These are phyloP conservation scores for Cadophora gregata DNA, from an alignment of 2,329 filamentous ascomycete species.

Conservation along the genomic window DNA sequence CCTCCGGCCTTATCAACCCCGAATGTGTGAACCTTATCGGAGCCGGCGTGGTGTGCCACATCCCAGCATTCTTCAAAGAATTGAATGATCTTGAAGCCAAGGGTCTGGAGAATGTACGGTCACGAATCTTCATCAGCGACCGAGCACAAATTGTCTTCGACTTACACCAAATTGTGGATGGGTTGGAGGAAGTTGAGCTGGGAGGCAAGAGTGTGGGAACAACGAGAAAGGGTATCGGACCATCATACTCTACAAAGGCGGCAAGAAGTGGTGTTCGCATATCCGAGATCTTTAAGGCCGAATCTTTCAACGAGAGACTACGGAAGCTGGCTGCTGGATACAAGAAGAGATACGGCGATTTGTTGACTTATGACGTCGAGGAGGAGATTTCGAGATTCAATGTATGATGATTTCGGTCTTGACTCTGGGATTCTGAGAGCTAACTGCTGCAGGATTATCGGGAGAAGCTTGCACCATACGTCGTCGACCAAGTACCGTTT, in stretches of 20 bases:
- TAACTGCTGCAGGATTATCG: slow-evolving; percentile 52
- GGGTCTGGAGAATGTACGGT: slow-evolving; percentile 59
- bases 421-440: neutral
- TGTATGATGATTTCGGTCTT: slow-evolving; percentile 35
- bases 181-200: slow-evolving; percentile 64
- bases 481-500: slow-evolving; percentile 67
- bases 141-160: slow-evolving; percentile 58
- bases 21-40: slow-evolving; percentile 76
- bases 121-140: slow-evolving; percentile 68
- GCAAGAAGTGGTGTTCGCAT: slow-evolving; percentile 70
- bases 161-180: slow-evolving; percentile 71
- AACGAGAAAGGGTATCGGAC: slow-evolving; percentile 55
- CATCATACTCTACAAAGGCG: slow-evolving; percentile 65
- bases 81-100: slow-evolving; percentile 64
- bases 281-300: slow-evolving; percentile 70
- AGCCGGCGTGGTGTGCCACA: slow-evolving; percentile 70
- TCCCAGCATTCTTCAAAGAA: slow-evolving; percentile 70
- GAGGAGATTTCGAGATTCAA: slow-evolving; percentile 70
- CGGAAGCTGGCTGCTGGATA: slow-evolving; percentile 64
- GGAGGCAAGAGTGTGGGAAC: slow-evolving; percentile 53
- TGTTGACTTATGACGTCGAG: slow-evolving; percentile 70
- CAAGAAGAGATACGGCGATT: slow-evolving; percentile 71
- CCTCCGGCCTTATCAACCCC: slow-evolving; percentile 75
- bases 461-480: slow-evolving; percentile 61
- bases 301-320: slow-evolving; percentile 69